phyloP scores from a whole-genome alignment of 1,284 basidiomycete genomes.

The Phylloboletellus chloephorus region DNA sequence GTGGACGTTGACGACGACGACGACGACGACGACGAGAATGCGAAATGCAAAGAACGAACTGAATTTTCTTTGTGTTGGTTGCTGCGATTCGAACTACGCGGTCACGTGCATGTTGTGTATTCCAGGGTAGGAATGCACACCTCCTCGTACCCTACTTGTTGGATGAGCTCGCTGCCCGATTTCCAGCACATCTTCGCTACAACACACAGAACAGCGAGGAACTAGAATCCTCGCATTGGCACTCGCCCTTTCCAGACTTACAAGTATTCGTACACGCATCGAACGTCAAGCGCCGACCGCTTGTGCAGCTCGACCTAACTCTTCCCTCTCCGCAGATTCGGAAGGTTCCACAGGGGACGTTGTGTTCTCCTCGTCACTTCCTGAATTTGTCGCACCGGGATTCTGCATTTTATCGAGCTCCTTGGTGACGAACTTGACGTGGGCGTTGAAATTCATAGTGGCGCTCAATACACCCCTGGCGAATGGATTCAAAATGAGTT shows the following conservation, averaged over 20 bases:
- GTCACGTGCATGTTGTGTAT: conserved; percentile 30
- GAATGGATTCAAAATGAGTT: background rate
- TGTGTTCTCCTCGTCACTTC: background rate
- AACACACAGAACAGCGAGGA: too few species aligned
- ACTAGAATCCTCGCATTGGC: too few species aligned
- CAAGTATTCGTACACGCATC: conserved; percentile 2
- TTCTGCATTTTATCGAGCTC: conserved; percentile 52
- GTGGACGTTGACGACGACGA: conserved; percentile 16
- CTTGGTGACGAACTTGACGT: conserved; percentile 62
- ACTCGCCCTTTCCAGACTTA: too few species aligned
- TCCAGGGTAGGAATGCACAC: too few species aligned
- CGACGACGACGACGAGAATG: conserved; percentile 10
- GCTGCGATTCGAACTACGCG: conserved; percentile 30
- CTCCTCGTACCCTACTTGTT: conserved; percentile 14
- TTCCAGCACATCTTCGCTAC: background rate
- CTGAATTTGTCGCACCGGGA: conserved; percentile 16
- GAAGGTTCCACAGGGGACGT: conserved; percentile 6
- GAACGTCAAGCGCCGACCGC: conserved; percentile 16
- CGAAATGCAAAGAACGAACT: conserved; percentile 12
- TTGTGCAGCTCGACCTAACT: conserved; percentile 18
- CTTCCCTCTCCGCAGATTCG: conserved; percentile 12
- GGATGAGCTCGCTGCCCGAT: conserved; percentile 13
- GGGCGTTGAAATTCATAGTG: conserved; percentile 56
- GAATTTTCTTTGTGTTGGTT: conserved; percentile 28
- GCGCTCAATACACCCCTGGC: conserved; percentile 50